Conservation (phyloP, 768 basidiomycete genomes). For the Amanita rubescens region DNA sequence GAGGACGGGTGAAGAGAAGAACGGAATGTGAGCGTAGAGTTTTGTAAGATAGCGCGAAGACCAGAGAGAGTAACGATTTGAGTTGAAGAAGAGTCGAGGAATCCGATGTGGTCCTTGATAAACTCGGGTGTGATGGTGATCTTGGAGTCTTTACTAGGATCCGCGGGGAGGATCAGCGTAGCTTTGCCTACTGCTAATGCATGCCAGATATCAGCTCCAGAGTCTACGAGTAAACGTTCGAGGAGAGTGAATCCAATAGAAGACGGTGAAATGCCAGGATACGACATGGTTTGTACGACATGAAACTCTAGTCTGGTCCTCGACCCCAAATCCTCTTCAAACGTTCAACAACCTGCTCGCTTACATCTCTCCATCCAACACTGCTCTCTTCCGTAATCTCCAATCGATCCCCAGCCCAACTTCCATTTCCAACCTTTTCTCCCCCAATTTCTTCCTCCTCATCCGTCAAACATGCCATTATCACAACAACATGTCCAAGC, state of each 20-base stretch:
- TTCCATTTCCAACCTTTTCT: background rate
- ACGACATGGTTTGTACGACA: too few species aligned
- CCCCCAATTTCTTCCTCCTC: conserved; percentile 1
- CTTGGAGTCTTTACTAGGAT: conserved; percentile 38
- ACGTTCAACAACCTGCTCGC: conserved; percentile 4
- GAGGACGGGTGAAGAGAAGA: conserved; percentile 18
- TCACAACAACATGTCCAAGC: background rate
- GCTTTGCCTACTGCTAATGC: conserved; percentile 69
- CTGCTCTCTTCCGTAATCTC: background rate
- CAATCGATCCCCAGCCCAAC: conserved; percentile 7
- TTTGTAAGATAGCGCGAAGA: conserved; percentile 59
- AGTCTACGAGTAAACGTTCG: conserved; percentile 52
- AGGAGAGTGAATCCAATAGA: conserved; percentile 74
- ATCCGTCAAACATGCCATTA: conserved; percentile 5
- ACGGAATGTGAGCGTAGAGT: conserved; percentile 42
- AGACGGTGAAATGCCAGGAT: too few species aligned
- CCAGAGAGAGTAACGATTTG: conserved; percentile 78
- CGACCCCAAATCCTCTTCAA: too few species aligned
- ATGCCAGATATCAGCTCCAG: conserved; percentile 58
- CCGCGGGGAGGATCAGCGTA: conserved; percentile 71
- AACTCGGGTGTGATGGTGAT: conserved; percentile 56
- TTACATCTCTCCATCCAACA: conserved; percentile 5
- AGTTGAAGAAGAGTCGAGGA: conserved; percentile 43
- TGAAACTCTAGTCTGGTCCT: too few species aligned
- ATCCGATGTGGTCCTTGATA: conserved; percentile 74